These are phyloP conservation scores for Microsporum canis DNA, from an alignment of 2,329 filamentous ascomycete genomes.

Conservation along the genomic window DNA sequence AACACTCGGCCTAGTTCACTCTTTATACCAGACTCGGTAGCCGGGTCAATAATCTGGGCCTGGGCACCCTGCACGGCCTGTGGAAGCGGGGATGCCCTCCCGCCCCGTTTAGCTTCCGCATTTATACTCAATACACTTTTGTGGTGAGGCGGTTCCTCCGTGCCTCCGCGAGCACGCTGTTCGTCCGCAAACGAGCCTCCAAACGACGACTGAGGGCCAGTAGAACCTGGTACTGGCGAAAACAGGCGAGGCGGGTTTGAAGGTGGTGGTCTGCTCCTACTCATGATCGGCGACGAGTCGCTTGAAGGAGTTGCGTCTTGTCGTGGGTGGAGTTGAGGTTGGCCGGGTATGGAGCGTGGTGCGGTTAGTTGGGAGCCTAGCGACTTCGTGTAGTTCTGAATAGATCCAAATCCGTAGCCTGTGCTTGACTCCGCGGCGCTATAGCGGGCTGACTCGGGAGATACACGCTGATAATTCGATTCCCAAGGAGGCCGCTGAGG, in stretches of 20 bases:
- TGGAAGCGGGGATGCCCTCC: conserved; percentile 74
- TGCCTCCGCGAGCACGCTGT: conserved; percentile 36
- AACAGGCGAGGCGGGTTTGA: conserved; percentile 26
- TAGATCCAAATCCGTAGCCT: conserved; percentile 30
- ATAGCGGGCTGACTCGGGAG: conserved; percentile 30
- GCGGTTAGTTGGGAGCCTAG: conserved; percentile 30
- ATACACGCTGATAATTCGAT: conserved; percentile 28
- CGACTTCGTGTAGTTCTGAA: conserved; percentile 34
- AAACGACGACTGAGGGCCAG: conserved; percentile 8
- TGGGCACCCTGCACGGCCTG: conserved; percentile 92
- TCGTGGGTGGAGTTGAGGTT: conserved; percentile 24
- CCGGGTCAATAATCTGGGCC: conserved; percentile 74
- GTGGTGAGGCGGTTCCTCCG: conserved; percentile 48
- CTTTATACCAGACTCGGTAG: conserved; percentile 80
- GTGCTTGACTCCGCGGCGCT: conserved; percentile 22
- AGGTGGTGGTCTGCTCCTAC: conserved; percentile 15
- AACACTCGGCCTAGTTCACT: conserved; percentile 93
- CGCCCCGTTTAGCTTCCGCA: conserved; percentile 65
- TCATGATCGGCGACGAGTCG: conserved; percentile 19
- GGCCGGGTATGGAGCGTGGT: conserved; percentile 20
- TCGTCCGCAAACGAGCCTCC: conserved; percentile 18
- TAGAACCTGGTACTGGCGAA: conserved; percentile 26
- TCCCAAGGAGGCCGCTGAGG: conserved; percentile 26
- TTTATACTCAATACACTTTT: conserved; percentile 63
- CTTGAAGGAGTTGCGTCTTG: conserved; percentile 26